A percentile compares a stretch with the other conserved stretches of the same genome.
phyloP scores from a whole-genome alignment of 2,329 filamentous ascomycete genomes.

The Epichloe hybrida region DNA sequence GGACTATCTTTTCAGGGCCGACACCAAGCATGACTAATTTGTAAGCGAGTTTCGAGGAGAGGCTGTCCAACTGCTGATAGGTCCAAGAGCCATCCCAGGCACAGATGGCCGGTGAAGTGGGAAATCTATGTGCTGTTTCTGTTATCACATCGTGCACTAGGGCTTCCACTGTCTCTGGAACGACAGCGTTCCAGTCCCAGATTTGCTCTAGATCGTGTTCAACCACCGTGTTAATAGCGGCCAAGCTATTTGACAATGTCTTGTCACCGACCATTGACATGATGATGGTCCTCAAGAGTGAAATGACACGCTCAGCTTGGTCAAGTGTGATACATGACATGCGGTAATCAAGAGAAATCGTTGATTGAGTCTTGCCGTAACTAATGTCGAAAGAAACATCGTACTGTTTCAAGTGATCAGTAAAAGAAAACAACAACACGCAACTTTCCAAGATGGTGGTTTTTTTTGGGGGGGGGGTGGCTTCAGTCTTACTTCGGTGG shows the following conservation, averaged over 20 bases:
- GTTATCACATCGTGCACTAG: slow-evolving; percentile 13
- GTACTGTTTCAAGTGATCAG: not conserved
- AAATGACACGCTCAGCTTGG: not conserved
- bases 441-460: too few relatives aligned
- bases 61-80: slow-evolving; percentile 18
- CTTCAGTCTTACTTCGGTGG: slow-evolving; percentile 1
- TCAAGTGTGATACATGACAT: not conserved
- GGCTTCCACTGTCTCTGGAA: slow-evolving; percentile 5
- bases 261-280: not conserved
- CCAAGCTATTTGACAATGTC: not conserved
- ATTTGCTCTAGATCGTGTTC: slow-evolving; percentile 2
- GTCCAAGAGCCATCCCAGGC: slow-evolving; percentile 27
- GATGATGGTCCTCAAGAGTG: not conserved
- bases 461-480: not conserved
- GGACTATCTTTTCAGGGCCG: slow-evolving; percentile 8
- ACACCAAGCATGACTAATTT: slow-evolving; percentile 4
- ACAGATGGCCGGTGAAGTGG: slow-evolving; percentile 8
- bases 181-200: slow-evolving; percentile 9
- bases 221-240: not conserved
- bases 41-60: slow-evolving; percentile 7
- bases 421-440: not conserved
- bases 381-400: not conserved
- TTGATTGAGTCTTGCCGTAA: slow-evolving; percentile 1
- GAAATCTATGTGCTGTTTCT: slow-evolving; percentile 4
- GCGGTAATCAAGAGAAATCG: not conserved